Evolutionary conservation across 1,139 yeast genomes (phyloP).

Genomic region (Suhomyces bolitotheri): DNA sequence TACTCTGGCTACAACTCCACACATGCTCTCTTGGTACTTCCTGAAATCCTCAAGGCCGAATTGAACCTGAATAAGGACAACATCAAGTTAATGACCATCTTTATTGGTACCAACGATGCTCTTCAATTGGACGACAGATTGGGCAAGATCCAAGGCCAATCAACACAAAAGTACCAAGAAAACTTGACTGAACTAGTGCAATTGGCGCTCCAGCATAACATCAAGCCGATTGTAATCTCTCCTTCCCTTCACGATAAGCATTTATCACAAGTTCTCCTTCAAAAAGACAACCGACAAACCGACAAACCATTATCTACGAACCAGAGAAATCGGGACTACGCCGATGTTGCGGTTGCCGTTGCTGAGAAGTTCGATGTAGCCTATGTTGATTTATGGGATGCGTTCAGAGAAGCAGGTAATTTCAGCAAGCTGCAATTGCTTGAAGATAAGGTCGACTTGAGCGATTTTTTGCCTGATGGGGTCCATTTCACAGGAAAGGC

Average conservation of each 20-base stretch:
- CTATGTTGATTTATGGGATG: slow-evolving; percentile 53
- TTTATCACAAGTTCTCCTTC: slow-evolving; percentile 7
- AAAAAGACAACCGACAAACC: slow-evolving; percentile 9
- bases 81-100: slow-evolving; percentile 51
- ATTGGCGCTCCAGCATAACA: slow-evolving; percentile 36
- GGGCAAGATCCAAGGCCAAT: slow-evolving; percentile 54
- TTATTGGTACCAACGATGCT: slow-evolving; percentile 80
- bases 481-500: slow-evolving; percentile 67
- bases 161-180: slow-evolving; percentile 44
- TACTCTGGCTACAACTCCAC: slow-evolving; percentile 62
- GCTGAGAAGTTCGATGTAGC: slow-evolving; percentile 49
- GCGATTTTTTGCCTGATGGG: slow-evolving; percentile 51
- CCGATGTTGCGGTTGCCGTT: slow-evolving; percentile 48
- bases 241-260: slow-evolving; percentile 58
- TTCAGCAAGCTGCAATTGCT: slow-evolving; percentile 19
- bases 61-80: slow-evolving; percentile 28
- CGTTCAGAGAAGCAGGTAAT: slow-evolving; percentile 33
- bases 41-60: slow-evolving; percentile 47
- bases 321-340: slow-evolving; percentile 44
- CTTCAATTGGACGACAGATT: slow-evolving; percentile 19
- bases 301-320: slow-evolving; percentile 21
- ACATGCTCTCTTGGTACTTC: slow-evolving; percentile 49
- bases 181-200: slow-evolving; percentile 49
- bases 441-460: slow-evolving; percentile 16
- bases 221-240: slow-evolving; percentile 58